Conservation (phyloP, 441 rosid species). For the Pelargonium myrrhifolium region DNA sequence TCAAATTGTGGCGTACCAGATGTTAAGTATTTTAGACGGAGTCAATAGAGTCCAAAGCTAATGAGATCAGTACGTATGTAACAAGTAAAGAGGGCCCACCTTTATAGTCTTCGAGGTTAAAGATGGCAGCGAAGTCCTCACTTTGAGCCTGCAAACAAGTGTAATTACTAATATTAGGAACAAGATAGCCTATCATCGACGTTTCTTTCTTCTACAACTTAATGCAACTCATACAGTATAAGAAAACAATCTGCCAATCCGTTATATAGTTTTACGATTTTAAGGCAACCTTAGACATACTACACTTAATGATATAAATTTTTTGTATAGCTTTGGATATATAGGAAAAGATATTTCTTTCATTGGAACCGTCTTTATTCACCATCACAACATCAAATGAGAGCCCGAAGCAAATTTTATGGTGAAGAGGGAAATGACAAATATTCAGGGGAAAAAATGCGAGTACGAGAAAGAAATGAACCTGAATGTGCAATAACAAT, state of each 20-base stretch:
- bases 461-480: conserved; percentile 22
- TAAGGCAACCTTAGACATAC: too few relatives aligned
- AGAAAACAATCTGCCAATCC: too few relatives aligned
- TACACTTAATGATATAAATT: too few relatives aligned
- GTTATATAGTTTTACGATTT: too few relatives aligned
- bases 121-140: conserved; percentile 64
- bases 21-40: not conserved
- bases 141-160: conserved; percentile 62
- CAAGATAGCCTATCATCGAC: not conserved
- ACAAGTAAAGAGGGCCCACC: conserved; percentile 31
- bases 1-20: not conserved
- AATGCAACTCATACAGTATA: too few relatives aligned
- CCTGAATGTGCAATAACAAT: conserved; percentile 82
- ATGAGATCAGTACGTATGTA: not conserved
- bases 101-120: conserved; percentile 92
- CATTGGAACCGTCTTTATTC: too few relatives aligned
- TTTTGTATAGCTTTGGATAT: too few relatives aligned
- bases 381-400: not conserved
- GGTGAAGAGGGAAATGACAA: not conserved
- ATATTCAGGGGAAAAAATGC: not conserved
- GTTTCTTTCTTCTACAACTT: too few relatives aligned
- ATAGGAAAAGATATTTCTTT: too few relatives aligned
- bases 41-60: not conserved
- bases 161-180: conserved; percentile 7
- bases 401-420: not conserved